Evolutionary conservation across 1,284 basidiomycete species (phyloP), one percentile per base, ranked within the genome.

Genomic region (Cystobasidium sp.): DNA sequence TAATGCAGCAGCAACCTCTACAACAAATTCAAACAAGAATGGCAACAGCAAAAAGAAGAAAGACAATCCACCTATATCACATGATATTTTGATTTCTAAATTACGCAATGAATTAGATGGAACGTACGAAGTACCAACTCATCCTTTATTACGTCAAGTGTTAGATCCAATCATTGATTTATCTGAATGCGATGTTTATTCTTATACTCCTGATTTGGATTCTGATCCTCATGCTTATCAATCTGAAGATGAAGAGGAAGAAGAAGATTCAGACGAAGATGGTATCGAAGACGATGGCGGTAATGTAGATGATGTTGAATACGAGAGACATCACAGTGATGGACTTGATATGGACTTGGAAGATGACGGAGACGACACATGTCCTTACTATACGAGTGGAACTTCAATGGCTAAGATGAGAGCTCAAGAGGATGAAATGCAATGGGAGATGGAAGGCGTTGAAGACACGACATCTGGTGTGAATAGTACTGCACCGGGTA

Each of bases 111-210:
- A 68, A 12, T 41, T 56, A 41, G 53, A 56, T 37, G 66, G 66
- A 39, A 39, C 49, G 3, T 74, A 67, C 24, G 71, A 76, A 22
- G 55, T 68, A 24, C 72, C 75, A 1, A 87, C 86, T 9, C 92
- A 97, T 82, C 93, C 94, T 0, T 88, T 90, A 47, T 86, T 99
- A 20, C 93, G 91, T 81, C 89, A 90, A 71, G 88, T 93, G 63
- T 87, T 99, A 61, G 91, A 96, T 86, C 91, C 94, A 64, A 91
- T 93, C 79, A 92, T 99, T 78, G 90, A 91, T 37, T 86, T 99
- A 44, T 85, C 88, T 52, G 94, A 98, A 76, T 97, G 93, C 84
- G 94, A 98, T 81, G 94, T 97, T 71, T 99, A 91, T 84, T 92
- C 93, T 3, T 99, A 94, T 85, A 88, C 89, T 58, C 97, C 96